phyloP scores from a whole-genome alignment of 345 rosid genomes.

The Diplotaxis tenuifolia region DNA sequence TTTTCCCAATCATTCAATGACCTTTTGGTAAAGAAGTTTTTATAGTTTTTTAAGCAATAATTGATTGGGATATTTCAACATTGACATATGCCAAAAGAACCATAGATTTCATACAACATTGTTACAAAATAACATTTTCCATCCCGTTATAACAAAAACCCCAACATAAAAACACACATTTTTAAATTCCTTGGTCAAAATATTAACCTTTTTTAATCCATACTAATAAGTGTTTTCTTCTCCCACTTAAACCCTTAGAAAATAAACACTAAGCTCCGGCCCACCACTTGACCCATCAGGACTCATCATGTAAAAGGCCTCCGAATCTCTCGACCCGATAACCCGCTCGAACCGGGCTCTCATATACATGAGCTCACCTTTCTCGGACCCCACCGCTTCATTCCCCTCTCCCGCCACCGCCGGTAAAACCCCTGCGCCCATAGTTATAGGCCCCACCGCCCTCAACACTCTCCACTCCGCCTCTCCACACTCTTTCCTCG shows the following conservation, averaged over 20 bases:
- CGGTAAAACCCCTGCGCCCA: conserved; percentile 99
- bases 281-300: conserved; percentile 58
- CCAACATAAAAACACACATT: conserved; percentile 1
- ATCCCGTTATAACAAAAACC: background rate
- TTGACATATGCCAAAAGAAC: background rate
- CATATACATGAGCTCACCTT: conserved; percentile 94
- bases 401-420: conserved; percentile 23
- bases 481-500: conserved; percentile 58
- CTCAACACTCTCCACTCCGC: conserved; percentile 67
- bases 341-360: conserved; percentile 94
- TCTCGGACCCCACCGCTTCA: conserved; percentile 45
- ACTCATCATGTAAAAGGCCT: conserved; percentile 94
- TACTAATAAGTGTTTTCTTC: background rate
- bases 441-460: conserved; percentile 77
- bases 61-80: background rate
- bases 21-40: background rate
- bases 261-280: conserved; percentile 87
- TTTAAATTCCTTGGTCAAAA: background rate
- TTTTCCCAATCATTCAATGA: background rate
- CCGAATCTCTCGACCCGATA: conserved; percentile 83
- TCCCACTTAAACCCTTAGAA: conserved; percentile 45
- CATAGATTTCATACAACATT: background rate
- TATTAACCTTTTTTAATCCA: conserved; percentile 12
- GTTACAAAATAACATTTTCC: background rate
- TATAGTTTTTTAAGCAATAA: background rate